Evolutionary conservation across 2,329 filamentous ascomycete genomes (phyloP).

Genomic region (Colletotrichum noveboracense): DNA sequence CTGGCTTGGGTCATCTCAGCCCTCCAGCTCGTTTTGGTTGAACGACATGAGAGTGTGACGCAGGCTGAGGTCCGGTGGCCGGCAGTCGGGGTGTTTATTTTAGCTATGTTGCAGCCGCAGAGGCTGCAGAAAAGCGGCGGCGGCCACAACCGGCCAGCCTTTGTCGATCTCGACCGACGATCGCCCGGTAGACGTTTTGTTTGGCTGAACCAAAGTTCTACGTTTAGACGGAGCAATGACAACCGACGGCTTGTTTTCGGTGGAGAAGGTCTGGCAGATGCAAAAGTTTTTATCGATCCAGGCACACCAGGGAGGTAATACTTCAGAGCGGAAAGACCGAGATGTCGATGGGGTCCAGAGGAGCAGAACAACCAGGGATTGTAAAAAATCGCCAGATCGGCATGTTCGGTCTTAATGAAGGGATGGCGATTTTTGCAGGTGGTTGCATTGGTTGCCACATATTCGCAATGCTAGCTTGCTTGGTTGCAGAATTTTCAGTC

Average conservation of each 20-base stretch:
- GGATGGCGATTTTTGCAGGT: background rate
- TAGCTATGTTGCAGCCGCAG: constrained; percentile 7
- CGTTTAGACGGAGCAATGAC: background rate
- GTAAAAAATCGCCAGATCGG: background rate
- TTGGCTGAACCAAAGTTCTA: background rate
- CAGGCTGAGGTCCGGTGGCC: background rate
- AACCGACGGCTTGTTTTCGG: too few species aligned
- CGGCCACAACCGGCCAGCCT: background rate
- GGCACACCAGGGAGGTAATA: background rate
- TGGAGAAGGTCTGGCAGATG: background rate
- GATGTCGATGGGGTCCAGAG: background rate
- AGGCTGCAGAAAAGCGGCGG: constrained; percentile 1
- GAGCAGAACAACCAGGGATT: background rate
- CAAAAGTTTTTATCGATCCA: background rate
- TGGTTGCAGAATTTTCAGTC: background rate
- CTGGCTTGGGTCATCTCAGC: background rate
- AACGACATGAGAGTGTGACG: background rate
- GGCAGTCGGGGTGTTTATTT: constrained; percentile 4
- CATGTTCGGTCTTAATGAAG: background rate
- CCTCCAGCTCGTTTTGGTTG: background rate
- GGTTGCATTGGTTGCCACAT: constrained; percentile 7
- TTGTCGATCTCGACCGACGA: constrained; percentile 5
- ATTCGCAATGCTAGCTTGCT: background rate
- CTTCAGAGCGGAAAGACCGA: background rate
- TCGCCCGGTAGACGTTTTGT: background rate